A percentile compares a stretch with the other conserved stretches of the same genome.
These are phyloP conservation scores for Mycena pura DNA, from an alignment of 768 basidiomycete genomes.

Conservation along the genomic window DNA sequence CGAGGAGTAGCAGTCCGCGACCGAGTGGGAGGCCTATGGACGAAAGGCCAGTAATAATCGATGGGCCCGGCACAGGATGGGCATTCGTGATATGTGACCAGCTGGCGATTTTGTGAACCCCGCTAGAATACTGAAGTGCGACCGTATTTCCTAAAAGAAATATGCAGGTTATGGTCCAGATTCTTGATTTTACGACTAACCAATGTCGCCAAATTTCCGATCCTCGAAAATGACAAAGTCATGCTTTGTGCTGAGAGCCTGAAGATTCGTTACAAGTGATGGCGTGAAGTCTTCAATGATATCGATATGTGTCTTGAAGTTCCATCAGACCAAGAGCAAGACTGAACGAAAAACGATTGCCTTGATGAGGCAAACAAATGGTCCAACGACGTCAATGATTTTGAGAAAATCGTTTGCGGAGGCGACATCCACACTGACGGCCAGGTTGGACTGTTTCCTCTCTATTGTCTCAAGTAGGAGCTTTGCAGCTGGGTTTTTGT, in stretches of 20 bases:
- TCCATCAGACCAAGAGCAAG: constrained; percentile 33
- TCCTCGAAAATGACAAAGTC: constrained; percentile 99
- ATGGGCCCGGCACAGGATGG: constrained; percentile 95
- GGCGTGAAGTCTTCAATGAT: constrained; percentile 91
- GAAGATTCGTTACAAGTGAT: constrained; percentile 70
- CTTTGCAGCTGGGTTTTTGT: constrained; percentile 79
- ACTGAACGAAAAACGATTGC: constrained; percentile 47
- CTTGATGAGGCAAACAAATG: constrained; percentile 94
- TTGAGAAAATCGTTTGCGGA: constrained; percentile 77
- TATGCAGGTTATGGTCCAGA: too few species aligned
- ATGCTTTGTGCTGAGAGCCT: constrained; percentile 74
- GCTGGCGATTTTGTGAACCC: constrained; percentile 89
- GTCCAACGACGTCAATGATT: constrained; percentile 89
- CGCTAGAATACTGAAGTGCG: constrained; percentile 90
- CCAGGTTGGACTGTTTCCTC: constrained; percentile 89
- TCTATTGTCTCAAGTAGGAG: constrained; percentile 82
- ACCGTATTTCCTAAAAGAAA: constrained; percentile 90
- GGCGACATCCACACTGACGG: constrained; percentile 95
- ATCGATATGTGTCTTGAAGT: constrained; percentile 90
- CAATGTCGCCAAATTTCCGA: constrained; percentile 98
- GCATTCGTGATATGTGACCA: constrained; percentile 99
- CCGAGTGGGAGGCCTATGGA: constrained; percentile 85
- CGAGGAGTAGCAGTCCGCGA: constrained; percentile 88
- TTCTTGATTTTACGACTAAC: too few species aligned
- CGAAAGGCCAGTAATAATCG: constrained; percentile 88